These are phyloP conservation scores for Hirschioporus abietinus DNA, from an alignment of 768 basidiomycete species.

Conservation along the genomic window DNA sequence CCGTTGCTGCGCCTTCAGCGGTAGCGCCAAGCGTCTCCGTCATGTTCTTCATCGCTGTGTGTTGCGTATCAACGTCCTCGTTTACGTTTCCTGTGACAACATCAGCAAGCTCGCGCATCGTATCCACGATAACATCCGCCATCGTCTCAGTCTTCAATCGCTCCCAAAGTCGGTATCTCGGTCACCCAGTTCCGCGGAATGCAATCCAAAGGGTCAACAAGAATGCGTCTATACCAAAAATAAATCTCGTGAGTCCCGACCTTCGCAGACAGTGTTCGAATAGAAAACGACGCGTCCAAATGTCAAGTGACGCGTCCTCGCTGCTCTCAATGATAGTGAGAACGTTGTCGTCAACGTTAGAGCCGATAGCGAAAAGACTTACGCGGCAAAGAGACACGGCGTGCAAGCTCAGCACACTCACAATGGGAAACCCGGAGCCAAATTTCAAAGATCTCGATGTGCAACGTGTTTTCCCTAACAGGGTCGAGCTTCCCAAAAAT, in stretches of 20 bases:
- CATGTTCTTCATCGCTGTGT: background rate
- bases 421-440: background rate
- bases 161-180: background rate
- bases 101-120: background rate
- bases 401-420: background rate
- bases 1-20: background rate
- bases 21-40: background rate
- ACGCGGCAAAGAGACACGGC: background rate
- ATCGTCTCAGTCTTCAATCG: background rate
- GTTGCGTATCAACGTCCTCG: background rate
- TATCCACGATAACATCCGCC: background rate
- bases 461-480: background rate
- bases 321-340: background rate
- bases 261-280: background rate
- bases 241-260: background rate
- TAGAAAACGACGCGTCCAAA: background rate
- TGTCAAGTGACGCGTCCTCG: background rate
- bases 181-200: background rate
- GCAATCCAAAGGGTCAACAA: background rate
- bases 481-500: background rate
- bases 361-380: background rate
- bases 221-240: background rate
- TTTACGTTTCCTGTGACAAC: background rate
- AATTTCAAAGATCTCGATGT: background rate
- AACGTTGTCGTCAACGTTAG: background rate